Conservation (phyloP, 306 rosid genomes). For the Quercus dentata region DNA sequence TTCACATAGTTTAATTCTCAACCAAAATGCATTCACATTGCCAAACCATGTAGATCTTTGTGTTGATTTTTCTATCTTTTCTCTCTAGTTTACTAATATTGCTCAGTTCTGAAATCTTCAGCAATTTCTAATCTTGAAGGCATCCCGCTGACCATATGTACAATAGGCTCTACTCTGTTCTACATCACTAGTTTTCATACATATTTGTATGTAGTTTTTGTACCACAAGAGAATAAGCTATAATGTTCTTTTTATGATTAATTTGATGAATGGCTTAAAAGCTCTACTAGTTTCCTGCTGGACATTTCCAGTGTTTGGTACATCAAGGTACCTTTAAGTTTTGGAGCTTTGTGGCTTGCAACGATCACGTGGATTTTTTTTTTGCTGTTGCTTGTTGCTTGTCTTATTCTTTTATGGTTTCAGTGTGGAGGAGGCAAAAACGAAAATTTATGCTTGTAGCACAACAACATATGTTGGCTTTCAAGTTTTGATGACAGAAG, state of each 20-base stretch:
- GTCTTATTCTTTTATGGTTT: conserved; percentile 10
- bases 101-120: no score
- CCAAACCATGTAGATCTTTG: no score
- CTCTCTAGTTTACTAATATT: no score
- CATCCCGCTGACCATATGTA: not conserved
- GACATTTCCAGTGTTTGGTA: not conserved
- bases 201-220: not conserved
- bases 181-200: not conserved
- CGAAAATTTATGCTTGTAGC: conserved; percentile 85
- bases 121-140: not conserved
- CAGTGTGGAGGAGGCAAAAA: conserved; percentile 88
- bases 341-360: not conserved
- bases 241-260: not conserved
- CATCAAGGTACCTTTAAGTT: not conserved
- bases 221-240: not conserved
- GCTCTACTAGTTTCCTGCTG: not conserved
- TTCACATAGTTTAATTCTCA: no score
- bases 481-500: conserved; percentile 77
- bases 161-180: not conserved
- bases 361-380: not conserved
- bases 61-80: no score
- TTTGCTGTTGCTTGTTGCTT: not conserved
- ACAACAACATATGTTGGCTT: conserved; percentile 80
- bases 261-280: not conserved
- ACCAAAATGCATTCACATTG: no score